Evolutionary conservation across 2,329 filamentous ascomycete genomes (phyloP), one percentile per base, ranked within the genome.

Genomic region (Leptodontidium sp.): DNA sequence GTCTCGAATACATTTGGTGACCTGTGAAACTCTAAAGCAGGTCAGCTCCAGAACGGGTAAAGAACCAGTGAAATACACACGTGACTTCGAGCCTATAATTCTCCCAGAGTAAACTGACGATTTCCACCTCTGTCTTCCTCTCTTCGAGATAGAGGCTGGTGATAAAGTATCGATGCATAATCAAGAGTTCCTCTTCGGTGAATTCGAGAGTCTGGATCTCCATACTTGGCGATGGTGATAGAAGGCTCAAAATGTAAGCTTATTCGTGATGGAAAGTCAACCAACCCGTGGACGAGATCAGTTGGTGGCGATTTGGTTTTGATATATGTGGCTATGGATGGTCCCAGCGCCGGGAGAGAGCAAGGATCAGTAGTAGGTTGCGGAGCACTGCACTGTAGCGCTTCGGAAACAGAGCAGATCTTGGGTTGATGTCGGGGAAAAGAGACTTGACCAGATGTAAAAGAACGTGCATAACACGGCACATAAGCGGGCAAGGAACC

Each of bases 131-230:
- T 17, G 68, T 70, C 52, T 73, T 75, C 15, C 61, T 62, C 1
- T 73, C 71, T 32, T 74, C 61, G 26, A 72, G 38, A 53, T 75
- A 76, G 2, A 74, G 64, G 29, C 70, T 64, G 2, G 70, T 73
- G 40, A 75, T 71, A 69, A 70, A 73, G 12, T 63, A 29, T 17
- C 72, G 69, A 64, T 75, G 73, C 4, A 71, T 35, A 24, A 64
- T 68, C 12, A 76, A 65, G 7, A 75, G 65, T 32, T 76, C 73
- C 55, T 75, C 73, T 17, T 71, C 43, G 0, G 72, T 73, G 6
- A 74, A 70, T 21, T 75, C 72, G 9, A 71, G 17, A 32, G 61
- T 63, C 57, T 68, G 61, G 26, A 72, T 32, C 11, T 75, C 72
- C 72, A 75, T 65, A 12, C 9, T 38, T n/a, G 4, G 57, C 14